Conservation (phyloP, 2,329 filamentous ascomycete genomes). For the Daldinia eschscholtzii region DNA sequence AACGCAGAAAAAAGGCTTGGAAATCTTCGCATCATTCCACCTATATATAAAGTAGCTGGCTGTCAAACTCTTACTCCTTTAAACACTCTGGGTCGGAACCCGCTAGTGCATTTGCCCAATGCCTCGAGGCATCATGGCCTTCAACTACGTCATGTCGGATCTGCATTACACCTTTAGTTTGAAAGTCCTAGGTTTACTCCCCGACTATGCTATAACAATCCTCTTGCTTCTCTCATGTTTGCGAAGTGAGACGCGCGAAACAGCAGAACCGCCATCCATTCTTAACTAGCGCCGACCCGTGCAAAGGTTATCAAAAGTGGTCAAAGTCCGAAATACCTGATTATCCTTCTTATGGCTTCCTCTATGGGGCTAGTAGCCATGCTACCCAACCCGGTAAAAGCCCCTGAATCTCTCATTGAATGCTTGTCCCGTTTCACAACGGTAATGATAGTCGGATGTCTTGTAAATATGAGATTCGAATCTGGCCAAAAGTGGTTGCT, state of each 20-base stretch:
- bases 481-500: slow-evolving; percentile 10
- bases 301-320: slow-evolving; percentile 42
- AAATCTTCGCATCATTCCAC: slow-evolving; percentile 35
- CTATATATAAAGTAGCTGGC: slow-evolving; percentile 42
- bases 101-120: slow-evolving; percentile 15
- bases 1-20: slow-evolving; percentile 6
- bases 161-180: slow-evolving; percentile 37
- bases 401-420: slow-evolving; percentile 20
- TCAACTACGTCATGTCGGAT: slow-evolving; percentile 32
- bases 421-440: slow-evolving; percentile 10
- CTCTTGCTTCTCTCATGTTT: slow-evolving; percentile 41
- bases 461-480: slow-evolving; percentile 14
- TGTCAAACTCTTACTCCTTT: slow-evolving; percentile 23
- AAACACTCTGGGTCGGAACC: slow-evolving; percentile 25
- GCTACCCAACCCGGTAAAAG: slow-evolving; percentile 23
- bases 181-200: slow-evolving; percentile 35
- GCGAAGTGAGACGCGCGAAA: slow-evolving; percentile 42
- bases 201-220: slow-evolving; percentile 36
- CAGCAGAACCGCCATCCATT: slow-evolving; percentile 44
- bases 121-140: slow-evolving; percentile 17
- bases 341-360: slow-evolving; percentile 32
- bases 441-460: slow-evolving; percentile 20
- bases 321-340: slow-evolving; percentile 40
- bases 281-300: slow-evolving; percentile 50
- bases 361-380: slow-evolving; percentile 18